Conservation (phyloP, 352 stramenopile genomes). For the Pythium dissotocum region DNA sequence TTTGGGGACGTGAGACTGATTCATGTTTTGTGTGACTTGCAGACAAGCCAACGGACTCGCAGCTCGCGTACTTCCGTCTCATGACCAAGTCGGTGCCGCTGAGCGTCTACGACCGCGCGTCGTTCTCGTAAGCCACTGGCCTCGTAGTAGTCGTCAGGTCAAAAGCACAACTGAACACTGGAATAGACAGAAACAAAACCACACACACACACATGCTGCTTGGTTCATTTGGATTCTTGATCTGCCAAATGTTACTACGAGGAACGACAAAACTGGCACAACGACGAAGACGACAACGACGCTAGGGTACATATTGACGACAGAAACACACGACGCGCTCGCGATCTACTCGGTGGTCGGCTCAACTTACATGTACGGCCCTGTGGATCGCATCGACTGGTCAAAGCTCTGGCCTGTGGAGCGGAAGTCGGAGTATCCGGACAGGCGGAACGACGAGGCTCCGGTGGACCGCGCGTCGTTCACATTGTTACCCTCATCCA, state of each 20-base stretch:
- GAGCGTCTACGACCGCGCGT: slow-evolving; percentile 81
- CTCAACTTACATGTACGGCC: background rate
- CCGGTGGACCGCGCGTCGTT: slow-evolving; percentile 7
- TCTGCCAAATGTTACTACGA: background rate
- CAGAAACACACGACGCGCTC: background rate
- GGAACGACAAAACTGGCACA: background rate
- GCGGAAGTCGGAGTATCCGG: slow-evolving; percentile 25
- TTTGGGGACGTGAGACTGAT: background rate
- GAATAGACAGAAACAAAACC: slow-evolving; percentile 8
- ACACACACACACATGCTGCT: background rate
- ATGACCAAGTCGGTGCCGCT: slow-evolving; percentile 86
- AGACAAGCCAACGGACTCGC: slow-evolving; percentile 72
- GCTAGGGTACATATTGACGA: background rate
- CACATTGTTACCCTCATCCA: slow-evolving; percentile 11
- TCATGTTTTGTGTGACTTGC: background rate
- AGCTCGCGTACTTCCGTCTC: slow-evolving; percentile 82
- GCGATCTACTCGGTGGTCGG: background rate
- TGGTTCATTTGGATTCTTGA: background rate
- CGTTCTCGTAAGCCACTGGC: slow-evolving; percentile 60
- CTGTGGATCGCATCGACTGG: background rate
- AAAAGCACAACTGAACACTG: slow-evolving; percentile 1
- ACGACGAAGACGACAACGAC: background rate
- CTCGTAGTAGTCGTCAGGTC: slow-evolving; percentile 5
- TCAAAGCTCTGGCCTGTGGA: slow-evolving; percentile 11
- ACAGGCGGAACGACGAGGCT: slow-evolving; percentile 10